phyloP scores from a whole-genome alignment of 345 rosid genomes.

The Bruguiera gymnorhiza region DNA sequence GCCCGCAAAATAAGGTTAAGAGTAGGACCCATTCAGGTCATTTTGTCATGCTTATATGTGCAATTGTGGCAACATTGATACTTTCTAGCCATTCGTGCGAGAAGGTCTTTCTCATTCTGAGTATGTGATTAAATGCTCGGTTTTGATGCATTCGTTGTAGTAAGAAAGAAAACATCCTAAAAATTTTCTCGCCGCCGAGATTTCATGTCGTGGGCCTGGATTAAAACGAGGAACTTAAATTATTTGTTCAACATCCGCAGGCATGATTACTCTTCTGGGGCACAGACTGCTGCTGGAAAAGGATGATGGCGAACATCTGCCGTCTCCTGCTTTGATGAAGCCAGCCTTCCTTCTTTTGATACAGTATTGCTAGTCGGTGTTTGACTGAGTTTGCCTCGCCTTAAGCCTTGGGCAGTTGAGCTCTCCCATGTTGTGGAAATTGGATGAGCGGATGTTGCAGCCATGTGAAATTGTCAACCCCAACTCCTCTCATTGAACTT shows the following conservation, averaged over 20 bases:
- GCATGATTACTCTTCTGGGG: constrained; percentile 55
- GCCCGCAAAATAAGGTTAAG: constrained; percentile 47
- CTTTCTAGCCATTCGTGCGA: neutral
- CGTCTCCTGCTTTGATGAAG: neutral
- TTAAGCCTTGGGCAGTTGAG: no score
- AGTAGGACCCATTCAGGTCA: constrained; percentile 37
- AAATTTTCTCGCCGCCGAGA: neutral
- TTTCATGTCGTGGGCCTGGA: neutral
- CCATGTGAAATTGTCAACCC: no score
- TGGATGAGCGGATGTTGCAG: no score
- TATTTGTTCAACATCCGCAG: constrained; percentile 29
- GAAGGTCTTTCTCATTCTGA: neutral
- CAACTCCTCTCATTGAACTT: no score
- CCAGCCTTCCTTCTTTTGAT: neutral
- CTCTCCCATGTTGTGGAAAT: no score
- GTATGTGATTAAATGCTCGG: neutral
- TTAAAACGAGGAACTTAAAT: neutral
- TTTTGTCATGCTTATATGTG: neutral
- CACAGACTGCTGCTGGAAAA: constrained; percentile 39
- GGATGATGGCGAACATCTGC: constrained; percentile 42
- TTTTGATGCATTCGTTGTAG: neutral
- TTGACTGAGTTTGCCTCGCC: neutral
- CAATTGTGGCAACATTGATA: neutral
- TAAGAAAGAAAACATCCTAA: neutral
- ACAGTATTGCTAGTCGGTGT: constrained; percentile 14